Base-by-base conservation (phyloP, 176 grass and related monocot genomes). In the Dendrocalamus sinicus region DNA sequence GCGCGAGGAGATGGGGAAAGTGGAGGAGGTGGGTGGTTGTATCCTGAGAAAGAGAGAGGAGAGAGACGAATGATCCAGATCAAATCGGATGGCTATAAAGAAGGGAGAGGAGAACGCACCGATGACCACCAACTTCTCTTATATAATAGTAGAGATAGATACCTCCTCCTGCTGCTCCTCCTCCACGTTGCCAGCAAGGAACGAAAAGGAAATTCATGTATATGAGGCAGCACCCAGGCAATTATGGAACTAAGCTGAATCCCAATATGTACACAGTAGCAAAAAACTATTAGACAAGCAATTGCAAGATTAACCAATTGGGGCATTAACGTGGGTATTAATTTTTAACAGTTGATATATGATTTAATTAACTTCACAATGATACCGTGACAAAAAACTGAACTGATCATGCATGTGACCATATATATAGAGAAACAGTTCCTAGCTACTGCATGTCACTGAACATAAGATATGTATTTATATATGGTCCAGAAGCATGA, bases 401-500 rank as follows among this genome's bases (percentile, higher is more conserved):
- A 61, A 46, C 19, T 71, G 35, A 62, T 14, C 59, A 86, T 86
- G 83, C 12, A 64, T 85, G 41, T 80, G 51, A 30, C 78, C 44
- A 79, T 73, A 75, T 19, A 66, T 10, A 37, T 24, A 71, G 71
- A 53, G 24, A 76, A 65, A 62, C 62, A 82, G 23, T 71, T 60
- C 26, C 35, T 77, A 82, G 47, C 74, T 75, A 67, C 39, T 75
- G 52, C 28, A 64, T 73, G 66, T 57, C 85, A 72, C 45, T 64
- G 9, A 84, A 45, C 67, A 91, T 61, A 77, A 65, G 3, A 77
- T 65, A 88, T 81, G 55, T 88, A 66, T 81, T 47, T 88, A 28
- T 88, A 82, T 82, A 75, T 85, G 35, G 46, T 72, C 64, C 72
- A 64, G 70, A 85, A 81, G 45, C 86, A 85, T 70, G 72, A 65